These are phyloP conservation scores for Brachypodium distachyon DNA, from an alignment of 202 grass and related monocot species.

Conservation along the genomic window DNA sequence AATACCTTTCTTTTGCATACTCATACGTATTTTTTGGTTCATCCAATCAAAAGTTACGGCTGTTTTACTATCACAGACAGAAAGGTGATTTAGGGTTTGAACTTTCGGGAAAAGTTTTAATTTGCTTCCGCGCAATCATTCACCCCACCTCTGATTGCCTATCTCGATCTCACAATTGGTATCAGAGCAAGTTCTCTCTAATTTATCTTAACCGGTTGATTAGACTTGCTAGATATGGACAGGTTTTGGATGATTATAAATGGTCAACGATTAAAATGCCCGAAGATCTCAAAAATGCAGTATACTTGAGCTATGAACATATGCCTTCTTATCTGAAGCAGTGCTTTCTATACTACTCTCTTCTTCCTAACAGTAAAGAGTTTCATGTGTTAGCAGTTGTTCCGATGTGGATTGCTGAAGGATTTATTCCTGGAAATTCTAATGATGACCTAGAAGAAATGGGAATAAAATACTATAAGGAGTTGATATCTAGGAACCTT, in stretches of 20 bases:
- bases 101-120: no score
- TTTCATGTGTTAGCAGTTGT: not conserved
- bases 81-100: no score
- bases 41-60: no score
- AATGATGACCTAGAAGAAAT: not conserved
- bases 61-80: no score
- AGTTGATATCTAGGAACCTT: conserved; percentile 25
- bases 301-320: not conserved
- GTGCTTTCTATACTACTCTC: conserved; percentile 23
- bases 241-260: not conserved
- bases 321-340: not conserved
- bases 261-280: not conserved
- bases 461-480: not conserved
- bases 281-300: not conserved
- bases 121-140: no score
- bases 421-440: not conserved
- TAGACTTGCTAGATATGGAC: no score
- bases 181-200: no score
- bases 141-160: no score
- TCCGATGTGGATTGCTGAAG: not conserved
- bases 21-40: no score
- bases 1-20: no score
- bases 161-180: no score
- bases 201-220: no score
- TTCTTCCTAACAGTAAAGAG: not conserved